Percentiles rank a stretch among this genome's conserved stretches.
These are phyloP conservation scores for Hanseniaspora uvarum DNA, from an alignment of 1,139 yeast genomes.

Conservation along the genomic window DNA sequence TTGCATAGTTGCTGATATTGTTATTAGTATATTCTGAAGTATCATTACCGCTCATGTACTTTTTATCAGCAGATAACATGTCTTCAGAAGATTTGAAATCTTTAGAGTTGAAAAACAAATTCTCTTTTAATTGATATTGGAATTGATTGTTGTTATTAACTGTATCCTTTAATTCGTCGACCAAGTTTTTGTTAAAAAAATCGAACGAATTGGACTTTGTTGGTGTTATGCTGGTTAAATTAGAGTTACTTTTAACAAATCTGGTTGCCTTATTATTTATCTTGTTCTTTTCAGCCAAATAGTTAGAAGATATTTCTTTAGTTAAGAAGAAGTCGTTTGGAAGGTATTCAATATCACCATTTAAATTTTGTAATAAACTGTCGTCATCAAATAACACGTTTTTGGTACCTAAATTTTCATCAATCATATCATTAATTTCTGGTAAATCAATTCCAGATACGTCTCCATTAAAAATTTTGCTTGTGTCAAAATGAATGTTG, in stretches of 20 bases:
- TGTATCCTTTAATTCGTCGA: slow-evolving; percentile 4
- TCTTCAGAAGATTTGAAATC: not conserved
- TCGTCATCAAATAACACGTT: not conserved
- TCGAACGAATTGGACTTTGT: not conserved
- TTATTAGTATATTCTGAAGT: not conserved
- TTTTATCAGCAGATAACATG: not conserved
- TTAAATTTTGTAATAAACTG: not conserved
- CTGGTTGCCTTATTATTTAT: not conserved
- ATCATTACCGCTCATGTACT: not conserved
- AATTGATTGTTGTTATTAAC: not conserved
- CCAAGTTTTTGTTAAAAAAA: not conserved
- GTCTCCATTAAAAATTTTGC: slow-evolving; percentile 8
- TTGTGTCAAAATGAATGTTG: not conserved
- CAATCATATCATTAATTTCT: slow-evolving; percentile 14
- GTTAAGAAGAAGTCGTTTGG: slow-evolving; percentile 4
- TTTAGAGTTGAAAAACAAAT: not conserved
- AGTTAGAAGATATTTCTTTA: slow-evolving; percentile 5
- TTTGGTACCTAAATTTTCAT: not conserved
- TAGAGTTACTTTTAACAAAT: not conserved
- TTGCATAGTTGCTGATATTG: not conserved
- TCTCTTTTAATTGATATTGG: not conserved
- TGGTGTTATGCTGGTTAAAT: not conserved
- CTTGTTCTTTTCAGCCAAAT: not conserved
- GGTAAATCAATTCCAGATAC: slow-evolving; percentile 5
- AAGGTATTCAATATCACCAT: slow-evolving; percentile 3